Evolutionary conservation across 495 filamentous ascomycete species (phyloP).

Genomic region (Penicillium coffeae): DNA sequence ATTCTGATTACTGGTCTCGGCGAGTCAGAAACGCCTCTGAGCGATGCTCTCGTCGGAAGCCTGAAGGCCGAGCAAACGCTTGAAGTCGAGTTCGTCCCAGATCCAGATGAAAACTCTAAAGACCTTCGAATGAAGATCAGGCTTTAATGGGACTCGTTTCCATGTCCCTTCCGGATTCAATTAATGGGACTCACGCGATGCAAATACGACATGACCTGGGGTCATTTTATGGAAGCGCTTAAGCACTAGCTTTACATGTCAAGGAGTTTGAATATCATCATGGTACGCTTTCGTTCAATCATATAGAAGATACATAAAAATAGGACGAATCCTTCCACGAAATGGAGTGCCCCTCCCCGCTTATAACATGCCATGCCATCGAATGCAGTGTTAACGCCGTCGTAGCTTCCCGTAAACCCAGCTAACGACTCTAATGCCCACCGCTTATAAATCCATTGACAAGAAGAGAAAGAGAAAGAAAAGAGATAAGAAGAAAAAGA

Average conservation of each 20-base stretch:
- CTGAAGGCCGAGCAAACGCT: not conserved
- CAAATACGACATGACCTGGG: too few relatives aligned
- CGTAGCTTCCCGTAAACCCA: slow-evolving; percentile 16
- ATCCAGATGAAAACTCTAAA: not conserved
- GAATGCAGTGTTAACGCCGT: too few relatives aligned
- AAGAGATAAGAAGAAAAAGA: not conserved
- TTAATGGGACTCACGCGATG: too few relatives aligned
- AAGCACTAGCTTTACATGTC: too few relatives aligned
- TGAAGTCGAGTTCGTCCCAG: not conserved
- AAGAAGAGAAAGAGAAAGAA: not conserved
- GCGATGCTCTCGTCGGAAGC: not conserved
- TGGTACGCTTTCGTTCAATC: too few relatives aligned
- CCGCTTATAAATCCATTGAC: not conserved
- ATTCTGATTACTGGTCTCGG: not conserved
- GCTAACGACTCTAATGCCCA: slow-evolving; percentile 3
- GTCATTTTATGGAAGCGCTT: too few relatives aligned
- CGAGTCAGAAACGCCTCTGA: not conserved
- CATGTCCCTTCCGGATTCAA: not conserved
- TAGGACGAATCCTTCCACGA: slow-evolving; percentile 56
- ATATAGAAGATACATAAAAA: too few relatives aligned
- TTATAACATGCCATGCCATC: too few relatives aligned
- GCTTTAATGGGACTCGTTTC: not conserved
- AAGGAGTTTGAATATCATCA: too few relatives aligned
- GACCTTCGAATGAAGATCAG: not conserved
- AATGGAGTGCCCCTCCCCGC: too few relatives aligned